Evolutionary conservation across 1,139 yeast species (phyloP).

Genomic region (Chernovozyma sophiae-reginae): DNA sequence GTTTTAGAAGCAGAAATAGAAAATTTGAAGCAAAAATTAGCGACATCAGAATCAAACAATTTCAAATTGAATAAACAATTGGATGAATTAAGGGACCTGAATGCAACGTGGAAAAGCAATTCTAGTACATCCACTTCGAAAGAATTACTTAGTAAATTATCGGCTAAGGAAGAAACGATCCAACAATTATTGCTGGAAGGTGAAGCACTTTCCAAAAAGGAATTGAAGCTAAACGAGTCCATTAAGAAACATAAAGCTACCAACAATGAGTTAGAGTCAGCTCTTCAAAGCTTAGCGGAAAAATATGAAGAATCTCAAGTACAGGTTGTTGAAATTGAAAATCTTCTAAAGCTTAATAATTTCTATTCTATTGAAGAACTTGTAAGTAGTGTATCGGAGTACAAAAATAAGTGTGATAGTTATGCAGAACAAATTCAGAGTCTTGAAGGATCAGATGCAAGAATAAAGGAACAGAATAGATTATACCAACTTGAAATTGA

Average conservation of each 20-base stretch:
- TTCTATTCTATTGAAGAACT: conserved; percentile 1
- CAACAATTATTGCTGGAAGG: conserved; percentile 71
- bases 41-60: background rate
- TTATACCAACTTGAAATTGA: conserved; percentile 32
- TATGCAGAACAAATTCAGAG: conserved; percentile 15
- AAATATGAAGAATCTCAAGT: conserved; percentile 27
- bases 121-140: background rate
- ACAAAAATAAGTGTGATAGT: conserved; percentile 16
- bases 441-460: conserved; percentile 32
- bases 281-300: conserved; percentile 30
- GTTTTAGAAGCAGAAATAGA: background rate
- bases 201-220: conserved; percentile 68
- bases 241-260: conserved; percentile 58
- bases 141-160: conserved; percentile 13
- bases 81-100: background rate
- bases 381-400: background rate
- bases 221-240: conserved; percentile 62
- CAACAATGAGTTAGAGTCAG: conserved; percentile 41
- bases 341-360: conserved; percentile 23
- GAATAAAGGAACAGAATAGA: conserved; percentile 32
- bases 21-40: background rate
- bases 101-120: background rate
- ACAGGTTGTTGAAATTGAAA: conserved; percentile 32
- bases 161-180: conserved; percentile 56
- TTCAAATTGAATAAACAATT: conserved; percentile 1